phyloP scores from a whole-genome alignment of 2,329 filamentous ascomycete species.

The Pleomassaria siparia region DNA sequence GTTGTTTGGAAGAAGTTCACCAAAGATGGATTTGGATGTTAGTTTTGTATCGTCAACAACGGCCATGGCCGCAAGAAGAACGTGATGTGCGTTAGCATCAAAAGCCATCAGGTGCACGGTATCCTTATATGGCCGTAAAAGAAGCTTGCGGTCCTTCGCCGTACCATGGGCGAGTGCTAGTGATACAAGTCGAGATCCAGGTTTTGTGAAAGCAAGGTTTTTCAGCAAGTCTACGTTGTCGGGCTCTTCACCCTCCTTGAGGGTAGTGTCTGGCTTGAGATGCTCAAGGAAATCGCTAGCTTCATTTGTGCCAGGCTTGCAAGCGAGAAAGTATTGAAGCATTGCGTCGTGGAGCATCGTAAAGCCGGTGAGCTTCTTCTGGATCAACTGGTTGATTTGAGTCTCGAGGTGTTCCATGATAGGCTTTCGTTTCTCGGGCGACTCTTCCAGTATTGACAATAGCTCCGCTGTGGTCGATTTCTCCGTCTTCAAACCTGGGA shows the following conservation, averaged over 20 bases:
- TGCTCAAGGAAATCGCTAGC: constrained; percentile 85
- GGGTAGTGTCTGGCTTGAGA: constrained; percentile 83
- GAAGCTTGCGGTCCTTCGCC: constrained; percentile 89
- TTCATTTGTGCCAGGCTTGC: constrained; percentile 75
- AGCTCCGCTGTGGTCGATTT: constrained; percentile 66
- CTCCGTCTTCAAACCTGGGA: constrained; percentile 62
- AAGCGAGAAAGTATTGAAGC: constrained; percentile 90
- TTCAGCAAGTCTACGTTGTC: constrained; percentile 71
- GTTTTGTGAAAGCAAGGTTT: constrained; percentile 94
- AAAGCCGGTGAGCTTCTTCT: constrained; percentile 96
- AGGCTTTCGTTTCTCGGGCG: constrained; percentile 81
- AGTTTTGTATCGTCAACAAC: constrained; percentile 93
- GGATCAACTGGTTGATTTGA: constrained; percentile 87
- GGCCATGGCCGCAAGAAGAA: constrained; percentile 85
- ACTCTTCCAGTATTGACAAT: constrained; percentile 69
- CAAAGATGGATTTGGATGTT: constrained; percentile 80
- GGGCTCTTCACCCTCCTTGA: constrained; percentile 55
- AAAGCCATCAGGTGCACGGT: constrained; percentile 82
- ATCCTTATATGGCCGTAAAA: constrained; percentile 88
- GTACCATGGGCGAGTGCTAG: constrained; percentile 79
- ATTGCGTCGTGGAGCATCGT: constrained; percentile 98
- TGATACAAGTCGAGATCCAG: constrained; percentile 79
- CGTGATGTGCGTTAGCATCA: constrained; percentile 74
- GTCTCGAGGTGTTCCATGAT: constrained; percentile 85
- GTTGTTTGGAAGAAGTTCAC: constrained; percentile 69